Evolutionary conservation across 2,329 filamentous ascomycete species (phyloP), one percentile per base, ranked within the genome.

Genomic region (Didymella exigua): DNA sequence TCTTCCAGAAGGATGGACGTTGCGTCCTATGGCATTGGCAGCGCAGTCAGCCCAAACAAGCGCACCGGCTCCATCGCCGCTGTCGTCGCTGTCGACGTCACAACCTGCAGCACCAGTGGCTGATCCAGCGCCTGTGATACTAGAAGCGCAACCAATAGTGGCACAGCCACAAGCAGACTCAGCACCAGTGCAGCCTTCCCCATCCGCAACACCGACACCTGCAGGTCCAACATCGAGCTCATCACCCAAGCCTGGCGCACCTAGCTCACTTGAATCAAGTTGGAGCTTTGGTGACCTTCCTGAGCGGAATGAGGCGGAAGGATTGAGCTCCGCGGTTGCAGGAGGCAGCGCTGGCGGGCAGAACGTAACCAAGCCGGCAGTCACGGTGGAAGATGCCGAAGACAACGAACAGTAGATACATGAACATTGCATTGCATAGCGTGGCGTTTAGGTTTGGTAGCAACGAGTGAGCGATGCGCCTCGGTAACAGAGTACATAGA

Each of bases 1-100:
- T n/a, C 64, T 76, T 30, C 74, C 74, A 7, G 68, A 71, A 43
- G 74, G 73, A 13, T 76, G 73, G 72, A 74, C 71, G 16, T 47
- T 75, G 58, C 60, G 70, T 49, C 68, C 69, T 5, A 70, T 74
- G 68, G 60, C 68, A 27, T 55, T 66, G 31, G 56, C 66, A 51
- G 61, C 62, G 29, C 65, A 62, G 41, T 19, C 58, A 38, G 59
- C 48, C 14, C 60, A 56, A 23, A 58, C 61, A 29, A 48, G 36
- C 30, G 24, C 23, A 42, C 44, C 56, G 23, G 50, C 26, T 41
- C 19, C 45, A 44, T 27, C 52, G 23, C 21, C 56, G 21, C 54
- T 53, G 34, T 27, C 58, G 43, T 34, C 54, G 46, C 58, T 54
- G 40, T 30, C 54, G 29, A 40, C 38, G 33, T 34, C 49, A 44